Evolutionary conservation across 2,329 filamentous ascomycete genomes (phyloP), one percentile per base, ranked within the genome.

Genomic region (Zasmidium citrigriseum): DNA sequence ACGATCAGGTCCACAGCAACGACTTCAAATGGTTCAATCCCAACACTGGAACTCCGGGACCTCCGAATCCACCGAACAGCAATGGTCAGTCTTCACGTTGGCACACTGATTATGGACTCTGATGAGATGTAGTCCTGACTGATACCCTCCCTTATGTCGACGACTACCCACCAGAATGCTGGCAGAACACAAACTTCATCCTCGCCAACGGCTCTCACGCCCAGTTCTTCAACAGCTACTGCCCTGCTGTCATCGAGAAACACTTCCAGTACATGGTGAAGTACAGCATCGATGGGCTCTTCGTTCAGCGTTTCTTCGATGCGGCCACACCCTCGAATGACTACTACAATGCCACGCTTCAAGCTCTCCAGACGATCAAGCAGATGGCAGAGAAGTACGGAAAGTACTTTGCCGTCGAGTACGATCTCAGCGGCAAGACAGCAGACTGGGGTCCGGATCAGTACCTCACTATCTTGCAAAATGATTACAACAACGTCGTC

Each of bases 271-370:
- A 47, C 18, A 47, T 47, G 45, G 20, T 22, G 45, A 9, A 47
- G 45, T 47, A 47, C 20, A 18, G 22, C 20, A 47, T 47, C 45
- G 45, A 47, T 47, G 45, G 45, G 11, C 4, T 47, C 7, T 47
- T 47, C 45, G 45, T 47, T 22, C 45, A 47, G 22, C 45, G 45
- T 11, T 47, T 47, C 45, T 47, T 47, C 45, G 20, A 22, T 47
- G 45, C 22, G n/a, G 45, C 45, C 7, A 24, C 20, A 5, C 45
- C 45, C 12, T 22, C 20, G 10, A 47, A 47, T 22, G 45, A 47
- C 22, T 22, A 47, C 45, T 47, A 47, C 45, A 47, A 47, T 20
- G 20, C 20, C 9, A 47, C 45, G 4, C 20, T 41, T 4, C 22
- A 47, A 16, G 45, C 22, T 4, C 45, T 47, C 22, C 22, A 47